Evolutionary conservation across 2,329 filamentous ascomycete genomes (phyloP).

Genomic region (Conoideocrella luteorostrata): DNA sequence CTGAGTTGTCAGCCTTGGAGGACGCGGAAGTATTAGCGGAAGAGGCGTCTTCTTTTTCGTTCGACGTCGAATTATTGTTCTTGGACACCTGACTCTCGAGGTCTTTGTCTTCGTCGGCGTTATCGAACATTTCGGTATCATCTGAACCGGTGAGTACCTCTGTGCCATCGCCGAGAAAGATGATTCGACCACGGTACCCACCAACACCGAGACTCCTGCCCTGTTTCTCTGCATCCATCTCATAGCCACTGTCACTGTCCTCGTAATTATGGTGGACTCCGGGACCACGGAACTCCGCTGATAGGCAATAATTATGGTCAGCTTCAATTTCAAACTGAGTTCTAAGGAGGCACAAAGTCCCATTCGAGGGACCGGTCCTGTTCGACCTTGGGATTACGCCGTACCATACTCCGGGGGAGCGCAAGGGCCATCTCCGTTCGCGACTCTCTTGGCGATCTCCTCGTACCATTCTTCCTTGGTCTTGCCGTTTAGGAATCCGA

Average conservation of each 20-base stretch:
- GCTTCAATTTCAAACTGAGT: slow-evolving; percentile 12
- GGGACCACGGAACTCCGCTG: slow-evolving; percentile 79
- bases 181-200: slow-evolving; percentile 78
- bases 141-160: slow-evolving; percentile 84
- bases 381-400: slow-evolving; percentile 38
- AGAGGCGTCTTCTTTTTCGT: slow-evolving; percentile 15
- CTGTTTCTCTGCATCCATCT: slow-evolving; percentile 64
- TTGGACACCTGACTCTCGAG: slow-evolving; percentile 77
- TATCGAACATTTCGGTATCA: slow-evolving; percentile 91
- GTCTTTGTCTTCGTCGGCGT: slow-evolving; percentile 78
- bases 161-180: slow-evolving; percentile 90
- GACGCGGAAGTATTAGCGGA: slow-evolving; percentile 10
- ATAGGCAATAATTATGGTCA: slow-evolving; percentile 19
- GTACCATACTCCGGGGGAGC: slow-evolving; percentile 99
- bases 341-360: slow-evolving; percentile 12
- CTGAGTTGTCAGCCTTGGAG: slow-evolving; percentile 13
- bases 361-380: slow-evolving; percentile 7
- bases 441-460: slow-evolving; percentile 86
- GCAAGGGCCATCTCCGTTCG: slow-evolving; percentile 94
- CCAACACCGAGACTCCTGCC: slow-evolving; percentile 57
- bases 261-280: slow-evolving; percentile 78
- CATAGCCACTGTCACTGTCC: slow-evolving; percentile 71
- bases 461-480: slow-evolving; percentile 98
- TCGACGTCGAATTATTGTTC: slow-evolving; percentile 25
- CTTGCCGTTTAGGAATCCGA: slow-evolving; percentile 85